Conservation (phyloP, 805 yeast genomes). For the Candida montana region DNA sequence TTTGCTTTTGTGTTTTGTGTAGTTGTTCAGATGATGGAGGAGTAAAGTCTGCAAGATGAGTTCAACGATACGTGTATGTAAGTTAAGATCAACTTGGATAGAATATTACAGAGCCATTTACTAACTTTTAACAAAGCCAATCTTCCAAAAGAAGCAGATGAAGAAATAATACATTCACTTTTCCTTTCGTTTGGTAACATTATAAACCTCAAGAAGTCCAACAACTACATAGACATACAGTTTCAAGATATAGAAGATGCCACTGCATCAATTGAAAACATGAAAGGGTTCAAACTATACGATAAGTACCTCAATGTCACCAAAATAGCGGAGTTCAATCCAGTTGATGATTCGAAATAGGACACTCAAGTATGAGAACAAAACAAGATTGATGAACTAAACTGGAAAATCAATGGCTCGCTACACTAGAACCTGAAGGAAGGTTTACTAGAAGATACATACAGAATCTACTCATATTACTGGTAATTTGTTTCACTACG, state of each 20-base stretch:
- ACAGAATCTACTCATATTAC: too few relatives aligned
- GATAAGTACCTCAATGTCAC: conserved; percentile 19
- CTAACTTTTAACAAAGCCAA: conserved; percentile 10
- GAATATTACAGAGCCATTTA: not conserved
- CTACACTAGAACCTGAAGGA: too few relatives aligned
- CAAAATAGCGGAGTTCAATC: conserved; percentile 10
- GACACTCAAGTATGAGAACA: conserved; percentile 16
- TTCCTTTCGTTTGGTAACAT: conserved; percentile 24
- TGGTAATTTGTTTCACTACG: too few relatives aligned
- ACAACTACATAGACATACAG: conserved; percentile 16
- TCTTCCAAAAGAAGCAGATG: conserved; percentile 11
- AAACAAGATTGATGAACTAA: too few relatives aligned
- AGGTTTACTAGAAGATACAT: too few relatives aligned
- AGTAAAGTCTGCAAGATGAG: conserved; percentile 1
- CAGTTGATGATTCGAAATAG: conserved; percentile 4
- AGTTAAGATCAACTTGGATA: not conserved
- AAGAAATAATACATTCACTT: conserved; percentile 12
- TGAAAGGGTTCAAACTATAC: conserved; percentile 18
- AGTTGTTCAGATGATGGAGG: too few relatives aligned
- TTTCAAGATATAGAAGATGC: conserved; percentile 23
- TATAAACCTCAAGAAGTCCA: conserved; percentile 1
- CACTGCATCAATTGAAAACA: conserved; percentile 20
- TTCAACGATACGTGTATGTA: conserved; percentile 9
- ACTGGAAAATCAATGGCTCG: too few relatives aligned
- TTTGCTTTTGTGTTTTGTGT: not conserved